Evolutionary conservation across 345 rosid species (phyloP).

Genomic region (Eucalyptus albens): DNA sequence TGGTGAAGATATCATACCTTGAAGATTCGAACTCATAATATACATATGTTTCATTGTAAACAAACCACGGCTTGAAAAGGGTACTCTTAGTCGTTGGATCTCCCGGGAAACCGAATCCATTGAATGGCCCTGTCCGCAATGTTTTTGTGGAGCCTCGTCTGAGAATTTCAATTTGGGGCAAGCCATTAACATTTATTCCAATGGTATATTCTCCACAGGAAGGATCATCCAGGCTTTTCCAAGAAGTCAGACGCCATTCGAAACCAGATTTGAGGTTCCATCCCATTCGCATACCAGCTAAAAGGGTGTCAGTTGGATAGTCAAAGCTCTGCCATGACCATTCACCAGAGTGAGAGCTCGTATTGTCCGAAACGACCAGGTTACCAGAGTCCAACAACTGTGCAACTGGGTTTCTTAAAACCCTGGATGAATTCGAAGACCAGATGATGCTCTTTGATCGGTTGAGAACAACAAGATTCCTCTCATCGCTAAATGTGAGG

Average conservation of each 20-base stretch:
- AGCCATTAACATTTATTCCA: background rate
- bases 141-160: background rate
- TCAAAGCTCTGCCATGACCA: conserved; percentile 25
- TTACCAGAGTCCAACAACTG: conserved; percentile 23
- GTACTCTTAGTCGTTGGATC: background rate
- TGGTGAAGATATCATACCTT: background rate
- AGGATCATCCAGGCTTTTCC: conserved; percentile 12
- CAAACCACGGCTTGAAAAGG: background rate
- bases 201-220: conserved; percentile 1
- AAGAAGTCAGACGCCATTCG: background rate
- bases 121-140: conserved; percentile 19
- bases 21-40: conserved; percentile 1
- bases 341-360: background rate
- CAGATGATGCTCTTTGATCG: background rate
- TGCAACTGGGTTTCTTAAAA: background rate
- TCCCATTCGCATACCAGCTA: conserved; percentile 13
- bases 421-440: conserved; percentile 5
- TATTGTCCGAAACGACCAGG: background rate
- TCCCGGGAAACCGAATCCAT: conserved; percentile 18
- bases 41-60: background rate
- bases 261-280: background rate
- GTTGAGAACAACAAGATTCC: conserved; percentile 2
- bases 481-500: background rate
- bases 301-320: conserved; percentile 4
- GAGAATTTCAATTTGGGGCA: conserved; percentile 5